phyloP scores from a whole-genome alignment of 352 stramenopile genomes.

The Thalassiosira exigua region DNA sequence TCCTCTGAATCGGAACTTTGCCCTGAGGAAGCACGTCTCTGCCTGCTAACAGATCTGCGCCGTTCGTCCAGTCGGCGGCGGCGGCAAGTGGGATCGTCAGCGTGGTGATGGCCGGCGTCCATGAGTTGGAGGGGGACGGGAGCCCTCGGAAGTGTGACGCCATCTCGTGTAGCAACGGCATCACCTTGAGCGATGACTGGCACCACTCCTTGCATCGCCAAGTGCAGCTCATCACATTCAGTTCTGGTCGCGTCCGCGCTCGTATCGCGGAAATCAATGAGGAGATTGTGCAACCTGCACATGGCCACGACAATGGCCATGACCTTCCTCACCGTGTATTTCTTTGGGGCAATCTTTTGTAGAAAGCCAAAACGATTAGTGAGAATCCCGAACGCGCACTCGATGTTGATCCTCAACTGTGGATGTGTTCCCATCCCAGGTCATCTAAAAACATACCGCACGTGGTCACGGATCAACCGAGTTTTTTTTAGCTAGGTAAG shows the following conservation, averaged over 20 bases:
- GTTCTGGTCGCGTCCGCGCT: background rate
- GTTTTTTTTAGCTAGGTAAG: too few species aligned
- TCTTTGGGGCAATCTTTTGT: background rate
- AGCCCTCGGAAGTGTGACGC: background rate
- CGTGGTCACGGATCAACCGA: too few species aligned
- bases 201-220: background rate
- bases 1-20: too few species aligned
- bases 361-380: slow-evolving; percentile 49
- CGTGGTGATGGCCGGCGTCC: slow-evolving; percentile 18
- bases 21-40: too few species aligned
- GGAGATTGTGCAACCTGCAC: slow-evolving; percentile 34
- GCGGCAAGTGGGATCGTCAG: too few species aligned
- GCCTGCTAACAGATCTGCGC: too few species aligned
- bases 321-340: slow-evolving; percentile 24
- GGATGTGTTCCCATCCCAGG: too few species aligned
- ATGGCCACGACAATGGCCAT: slow-evolving; percentile 10
- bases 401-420: slow-evolving; percentile 44
- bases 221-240: slow-evolving; percentile 4
- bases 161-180: background rate
- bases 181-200: background rate
- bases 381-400: slow-evolving; percentile 64
- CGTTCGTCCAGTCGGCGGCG: too few species aligned
- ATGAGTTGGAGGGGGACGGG: slow-evolving; percentile 15
- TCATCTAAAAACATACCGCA: too few species aligned
- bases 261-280: slow-evolving; percentile 13